Base-by-base conservation (phyloP, 2,329 filamentous ascomycete species). In the Podosphaera xanthii region DNA sequence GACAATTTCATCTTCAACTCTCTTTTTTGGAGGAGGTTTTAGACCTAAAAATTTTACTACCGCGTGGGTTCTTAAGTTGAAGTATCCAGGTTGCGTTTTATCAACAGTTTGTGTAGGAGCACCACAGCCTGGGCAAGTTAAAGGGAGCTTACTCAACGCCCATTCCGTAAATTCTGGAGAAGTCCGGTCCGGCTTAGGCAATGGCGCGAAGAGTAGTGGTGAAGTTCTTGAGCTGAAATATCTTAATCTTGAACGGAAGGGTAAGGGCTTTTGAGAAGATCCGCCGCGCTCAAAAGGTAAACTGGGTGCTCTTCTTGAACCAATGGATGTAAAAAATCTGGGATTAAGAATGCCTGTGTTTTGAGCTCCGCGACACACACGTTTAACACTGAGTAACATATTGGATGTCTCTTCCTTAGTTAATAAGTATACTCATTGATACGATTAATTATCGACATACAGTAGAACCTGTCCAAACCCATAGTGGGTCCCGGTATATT, bases 121-220 rank as follows among this genome's bases (percentile, higher is more conserved):
- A 52, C 82, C 82, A 66, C 82, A 86, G 42, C 82, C 82, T 10
- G 75, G 74, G 64, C 82, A 86, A 62, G 77, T 78, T 9, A 74
- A 65, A 0, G 82, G 81, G 1, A 84, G 70, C 48, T 62, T 59
- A 49, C 54, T 36, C 7, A 63, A 55, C 4, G 58, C 52, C 52
- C 52, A 54, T 36, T 54, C 34, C 31, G 12, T 35, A 10, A 54
- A 54, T n/a, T 54, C 52, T 36, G 52, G 31, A 14, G 52, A 54
- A 10, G 5, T 10, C 36, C 36, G 36, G 4, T 54, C 52, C 12
- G 30, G 52, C 9, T 22, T 54, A 5, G 30, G 52, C 5, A 10
- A 6, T 54, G 52, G 8, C 10, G 30, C 22, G 22, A 22, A 22
- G 22, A 22, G 8, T 9, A 10, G 2, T 22, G 30, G 7, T 1